Evolutionary conservation across 1,284 basidiomycete genomes (phyloP).

Genomic region (Polyporus tsugae): DNA sequence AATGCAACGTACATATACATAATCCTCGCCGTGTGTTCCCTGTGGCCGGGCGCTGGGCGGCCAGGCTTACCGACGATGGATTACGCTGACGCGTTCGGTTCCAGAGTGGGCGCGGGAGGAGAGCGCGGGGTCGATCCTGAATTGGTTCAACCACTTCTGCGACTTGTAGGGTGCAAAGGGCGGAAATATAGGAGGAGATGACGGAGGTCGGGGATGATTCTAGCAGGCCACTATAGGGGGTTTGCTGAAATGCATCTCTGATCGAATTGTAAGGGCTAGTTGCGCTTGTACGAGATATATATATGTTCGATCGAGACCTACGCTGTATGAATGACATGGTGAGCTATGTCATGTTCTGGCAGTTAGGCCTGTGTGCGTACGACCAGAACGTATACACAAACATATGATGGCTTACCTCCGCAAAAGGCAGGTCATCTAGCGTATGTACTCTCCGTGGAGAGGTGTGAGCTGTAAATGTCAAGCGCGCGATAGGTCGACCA

Average conservation of each 20-base stretch:
- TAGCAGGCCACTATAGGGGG: not conserved
- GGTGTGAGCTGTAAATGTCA: not conserved
- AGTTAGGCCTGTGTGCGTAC: not conserved
- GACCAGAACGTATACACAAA: not conserved
- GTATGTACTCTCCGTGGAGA: not conserved
- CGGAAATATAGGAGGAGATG: not conserved
- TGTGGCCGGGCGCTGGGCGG: not conserved
- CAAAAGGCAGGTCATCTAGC: not conserved
- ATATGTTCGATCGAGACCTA: not conserved
- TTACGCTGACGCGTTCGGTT: not conserved
- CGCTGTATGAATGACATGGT: not conserved
- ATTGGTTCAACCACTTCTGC: conserved; percentile 31
- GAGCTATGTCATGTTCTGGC: not conserved
- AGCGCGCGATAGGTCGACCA: not conserved
- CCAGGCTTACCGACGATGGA: not conserved
- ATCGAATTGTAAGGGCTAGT: not conserved
- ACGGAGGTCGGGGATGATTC: not conserved
- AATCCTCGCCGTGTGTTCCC: not conserved
- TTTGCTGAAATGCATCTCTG: not conserved
- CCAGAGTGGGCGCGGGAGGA: conserved; percentile 68
- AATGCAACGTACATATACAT: not conserved
- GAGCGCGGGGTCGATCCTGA: conserved; percentile 52
- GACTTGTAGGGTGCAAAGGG: not conserved
- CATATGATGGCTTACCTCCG: not conserved
- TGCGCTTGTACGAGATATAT: not conserved